A percentile compares a stretch with the other conserved stretches of the same genome.
These are phyloP conservation scores for Carex scoparia DNA, from an alignment of 176 grass and related monocot species.

Conservation along the genomic window DNA sequence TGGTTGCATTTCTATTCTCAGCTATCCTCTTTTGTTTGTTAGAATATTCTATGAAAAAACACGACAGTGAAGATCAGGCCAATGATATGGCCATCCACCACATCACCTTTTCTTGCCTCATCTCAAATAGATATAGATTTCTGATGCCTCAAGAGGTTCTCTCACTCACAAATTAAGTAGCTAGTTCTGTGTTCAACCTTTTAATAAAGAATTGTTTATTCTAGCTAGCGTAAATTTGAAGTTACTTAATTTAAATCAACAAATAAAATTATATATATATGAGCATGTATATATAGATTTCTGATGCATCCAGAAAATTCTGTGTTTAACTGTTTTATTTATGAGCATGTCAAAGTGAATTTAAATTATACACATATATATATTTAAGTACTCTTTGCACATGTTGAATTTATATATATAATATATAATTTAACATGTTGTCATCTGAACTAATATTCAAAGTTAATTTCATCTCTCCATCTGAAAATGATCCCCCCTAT, in stretches of 20 bases:
- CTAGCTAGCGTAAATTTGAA: no score
- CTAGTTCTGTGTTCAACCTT: background rate
- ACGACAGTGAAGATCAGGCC: background rate
- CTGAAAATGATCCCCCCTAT: background rate
- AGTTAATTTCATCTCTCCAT: background rate
- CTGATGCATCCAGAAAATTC: no score
- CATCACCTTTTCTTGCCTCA: background rate
- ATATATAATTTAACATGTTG: background rate
- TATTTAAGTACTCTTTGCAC: no score
- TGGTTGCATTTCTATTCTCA: conserved; percentile 7
- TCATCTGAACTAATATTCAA: background rate
- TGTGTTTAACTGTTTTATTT: no score
- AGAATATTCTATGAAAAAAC: background rate
- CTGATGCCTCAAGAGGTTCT: background rate
- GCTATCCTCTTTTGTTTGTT: conserved; percentile 2
- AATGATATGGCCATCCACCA: conserved; percentile 14
- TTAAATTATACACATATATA: no score
- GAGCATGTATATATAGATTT: no score
- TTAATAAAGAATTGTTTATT: background rate
- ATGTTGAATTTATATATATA: no score
- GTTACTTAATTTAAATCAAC: no score
- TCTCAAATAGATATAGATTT: background rate
- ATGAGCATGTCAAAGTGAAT: background rate
- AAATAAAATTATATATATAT: no score
- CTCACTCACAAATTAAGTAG: background rate